Percentiles rank a stretch among this genome's conserved stretches.
Evolutionary conservation across 2,329 filamentous ascomycete genomes (phyloP).

Genomic region (Colletotrichum camelliae): DNA sequence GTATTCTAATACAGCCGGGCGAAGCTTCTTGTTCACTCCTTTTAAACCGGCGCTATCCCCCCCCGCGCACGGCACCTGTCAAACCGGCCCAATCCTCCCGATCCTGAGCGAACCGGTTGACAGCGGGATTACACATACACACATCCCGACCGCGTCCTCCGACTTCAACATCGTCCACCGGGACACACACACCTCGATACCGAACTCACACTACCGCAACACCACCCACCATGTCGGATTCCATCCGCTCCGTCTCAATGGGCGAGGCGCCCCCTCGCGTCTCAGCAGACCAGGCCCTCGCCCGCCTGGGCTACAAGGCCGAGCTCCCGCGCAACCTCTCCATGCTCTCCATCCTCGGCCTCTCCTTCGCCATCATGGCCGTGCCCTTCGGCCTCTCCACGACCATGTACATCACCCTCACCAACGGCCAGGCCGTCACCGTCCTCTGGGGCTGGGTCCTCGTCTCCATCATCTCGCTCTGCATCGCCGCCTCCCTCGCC

Average conservation of each 20-base stretch:
- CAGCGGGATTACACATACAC: background rate
- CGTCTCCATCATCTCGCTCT: constrained; percentile 66
- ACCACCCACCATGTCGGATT: background rate
- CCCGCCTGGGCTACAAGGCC: constrained; percentile 52
- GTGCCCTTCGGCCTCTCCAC: constrained; percentile 72
- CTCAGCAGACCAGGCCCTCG: constrained; percentile 35
- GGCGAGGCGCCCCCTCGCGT: background rate
- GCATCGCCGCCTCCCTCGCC: constrained; percentile 69
- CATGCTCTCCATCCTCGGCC: constrained; percentile 64
- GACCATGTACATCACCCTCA: constrained; percentile 71
- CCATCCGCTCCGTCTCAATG: background rate
- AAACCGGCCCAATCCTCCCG: background rate
- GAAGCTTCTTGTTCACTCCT: background rate
- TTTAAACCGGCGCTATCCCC: background rate
- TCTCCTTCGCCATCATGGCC: constrained; percentile 78
- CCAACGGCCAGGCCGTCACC: constrained; percentile 72
- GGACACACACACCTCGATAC: background rate
- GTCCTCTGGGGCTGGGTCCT: constrained; percentile 75
- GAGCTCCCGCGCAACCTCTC: constrained; percentile 57
- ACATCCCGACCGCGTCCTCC: background rate
- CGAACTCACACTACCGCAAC: background rate
- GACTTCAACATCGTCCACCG: background rate
- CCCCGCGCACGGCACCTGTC: background rate
- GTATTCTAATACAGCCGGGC: background rate
- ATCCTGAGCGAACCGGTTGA: background rate